phyloP scores from a whole-genome alignment of 148 eudicot genomes.

The Cornus suecica region DNA sequence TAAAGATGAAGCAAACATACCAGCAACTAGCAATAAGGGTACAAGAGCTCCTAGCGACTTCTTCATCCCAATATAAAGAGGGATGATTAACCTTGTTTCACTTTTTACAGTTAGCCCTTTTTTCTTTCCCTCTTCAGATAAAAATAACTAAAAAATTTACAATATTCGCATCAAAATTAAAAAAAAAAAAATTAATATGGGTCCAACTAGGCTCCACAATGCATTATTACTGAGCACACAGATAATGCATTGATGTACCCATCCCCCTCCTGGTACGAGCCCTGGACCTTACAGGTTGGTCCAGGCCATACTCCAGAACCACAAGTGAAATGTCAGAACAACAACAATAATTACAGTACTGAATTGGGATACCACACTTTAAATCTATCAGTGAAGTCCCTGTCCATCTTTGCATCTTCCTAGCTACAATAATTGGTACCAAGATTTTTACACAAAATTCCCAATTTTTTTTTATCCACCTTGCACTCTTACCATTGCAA shows the following conservation, averaged over 20 bases:
- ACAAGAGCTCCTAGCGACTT: too few species aligned
- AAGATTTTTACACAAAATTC: constrained; percentile 27
- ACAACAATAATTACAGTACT: constrained; percentile 16
- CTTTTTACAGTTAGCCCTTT: too few species aligned
- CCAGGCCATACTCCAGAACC: constrained; percentile 9
- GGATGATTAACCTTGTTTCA: too few species aligned
- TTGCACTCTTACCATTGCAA: neutral
- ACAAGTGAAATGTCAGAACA: constrained; percentile 6
- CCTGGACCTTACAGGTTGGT: neutral
- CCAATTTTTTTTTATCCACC: neutral
- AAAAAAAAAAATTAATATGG: too few species aligned
- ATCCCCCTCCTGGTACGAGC: neutral
- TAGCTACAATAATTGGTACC: constrained; percentile 20
- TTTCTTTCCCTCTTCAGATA: too few species aligned
- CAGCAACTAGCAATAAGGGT: too few species aligned
- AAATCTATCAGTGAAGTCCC: neutral
- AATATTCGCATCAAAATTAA: too few species aligned
- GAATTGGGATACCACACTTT: constrained; percentile 8
- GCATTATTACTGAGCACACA: neutral
- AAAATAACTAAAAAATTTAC: too few species aligned
- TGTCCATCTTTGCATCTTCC: constrained; percentile 3
- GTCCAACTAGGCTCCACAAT: neutral
- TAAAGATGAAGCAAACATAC: neutral
- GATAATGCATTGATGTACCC: neutral
- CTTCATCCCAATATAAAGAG: too few species aligned